Base-by-base conservation (phyloP, 768 basidiomycete genomes). In the Termitomyces bulborhizus region DNA sequence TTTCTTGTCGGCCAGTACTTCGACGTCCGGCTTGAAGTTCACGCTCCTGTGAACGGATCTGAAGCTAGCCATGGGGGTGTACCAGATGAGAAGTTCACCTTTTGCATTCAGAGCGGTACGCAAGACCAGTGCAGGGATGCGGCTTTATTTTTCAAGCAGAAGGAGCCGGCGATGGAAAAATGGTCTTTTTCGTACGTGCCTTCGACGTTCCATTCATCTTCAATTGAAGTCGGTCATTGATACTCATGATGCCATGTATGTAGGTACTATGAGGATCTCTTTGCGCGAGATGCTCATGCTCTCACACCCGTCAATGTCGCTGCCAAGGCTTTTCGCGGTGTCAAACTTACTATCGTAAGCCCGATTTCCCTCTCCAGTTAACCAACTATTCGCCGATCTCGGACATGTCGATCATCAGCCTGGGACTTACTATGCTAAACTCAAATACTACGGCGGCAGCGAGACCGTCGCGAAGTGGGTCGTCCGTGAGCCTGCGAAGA, bases 221-320 rank as follows among this genome's bases (percentile, higher is more conserved):
- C 4, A 42, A 5, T 34, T 7, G 29, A 15, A 24, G 36, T 29
- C 46, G n/a, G 51, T 29, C 44, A 27, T 11, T 34, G 26, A 40
- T 43, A 27, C 34, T 34, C 21, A 40, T 43, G 32, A 49, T 34
- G 34, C 34, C 34, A 34, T 34, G 32, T n/a, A 7, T 40, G 6
- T 46, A 76, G 74, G 13, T 76, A 73, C 60, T 76, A 62, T 46
- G 75, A 76, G 59, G 75, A 76, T 57, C 64, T 76, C n/a, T 75
- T 74, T 50, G 73, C 74, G 0, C 62, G 64, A 48, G 74, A 75
- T 62, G 71, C 70, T 24, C 63, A 62, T 3, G 55, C 62, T 11
- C 55, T 68, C 2, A 70, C 68, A 27, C 15, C 62, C 2, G 74
- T 76, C 36, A 76, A 75, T 46, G 75, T 74, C 48, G 73, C 73